Evolutionary conservation across 2,329 filamentous ascomycete genomes (phyloP).

Genomic region (Elsinoe australis): DNA sequence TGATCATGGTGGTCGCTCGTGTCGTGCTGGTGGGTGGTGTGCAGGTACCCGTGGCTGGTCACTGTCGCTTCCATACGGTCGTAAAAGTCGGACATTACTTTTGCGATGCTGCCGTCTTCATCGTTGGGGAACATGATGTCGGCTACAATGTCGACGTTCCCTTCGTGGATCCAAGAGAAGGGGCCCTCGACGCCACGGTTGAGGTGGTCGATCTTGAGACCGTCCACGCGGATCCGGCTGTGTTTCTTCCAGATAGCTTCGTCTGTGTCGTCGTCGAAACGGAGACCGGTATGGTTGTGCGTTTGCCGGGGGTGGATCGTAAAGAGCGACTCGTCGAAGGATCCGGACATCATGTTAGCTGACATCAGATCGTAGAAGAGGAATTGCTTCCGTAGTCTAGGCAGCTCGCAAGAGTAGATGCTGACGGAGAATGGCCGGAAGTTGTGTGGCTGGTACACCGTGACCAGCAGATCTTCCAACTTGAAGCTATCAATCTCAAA

Average conservation of each 20-base stretch:
- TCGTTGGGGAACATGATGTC: slow-evolving; percentile 93
- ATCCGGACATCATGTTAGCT: slow-evolving; percentile 92
- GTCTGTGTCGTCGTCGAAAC: slow-evolving; percentile 50
- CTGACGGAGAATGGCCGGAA: slow-evolving; percentile 95
- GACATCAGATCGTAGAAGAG: slow-evolving; percentile 96
- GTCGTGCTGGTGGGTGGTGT: slow-evolving; percentile 23
- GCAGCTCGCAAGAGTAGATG: slow-evolving; percentile 91
- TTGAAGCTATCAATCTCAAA: slow-evolving; percentile 98
- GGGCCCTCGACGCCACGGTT: slow-evolving; percentile 89
- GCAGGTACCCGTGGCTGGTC: slow-evolving; percentile 60
- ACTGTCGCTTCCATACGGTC: slow-evolving; percentile 92
- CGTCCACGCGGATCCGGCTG: slow-evolving; percentile 84
- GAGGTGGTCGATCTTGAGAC: slow-evolving; percentile 87
- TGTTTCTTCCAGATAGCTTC: slow-evolving; percentile 89
- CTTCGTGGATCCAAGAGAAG: slow-evolving; percentile 96
- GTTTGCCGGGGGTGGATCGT: slow-evolving; percentile 92
- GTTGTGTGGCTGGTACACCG: slow-evolving; percentile 77
- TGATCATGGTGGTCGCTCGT: slow-evolving; percentile 24
- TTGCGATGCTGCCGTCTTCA: slow-evolving; percentile 77
- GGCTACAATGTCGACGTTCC: slow-evolving; percentile 91
- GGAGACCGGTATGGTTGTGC: slow-evolving; percentile 64
- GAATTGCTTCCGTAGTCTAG: slow-evolving; percentile 89
- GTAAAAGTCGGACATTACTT: slow-evolving; percentile 95
- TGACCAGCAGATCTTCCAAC: slow-evolving; percentile 85
- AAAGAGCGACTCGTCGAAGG: slow-evolving; percentile 90